Evolutionary conservation across 495 filamentous ascomycete genomes (phyloP).

Genomic region (Penicillium cinerascens): DNA sequence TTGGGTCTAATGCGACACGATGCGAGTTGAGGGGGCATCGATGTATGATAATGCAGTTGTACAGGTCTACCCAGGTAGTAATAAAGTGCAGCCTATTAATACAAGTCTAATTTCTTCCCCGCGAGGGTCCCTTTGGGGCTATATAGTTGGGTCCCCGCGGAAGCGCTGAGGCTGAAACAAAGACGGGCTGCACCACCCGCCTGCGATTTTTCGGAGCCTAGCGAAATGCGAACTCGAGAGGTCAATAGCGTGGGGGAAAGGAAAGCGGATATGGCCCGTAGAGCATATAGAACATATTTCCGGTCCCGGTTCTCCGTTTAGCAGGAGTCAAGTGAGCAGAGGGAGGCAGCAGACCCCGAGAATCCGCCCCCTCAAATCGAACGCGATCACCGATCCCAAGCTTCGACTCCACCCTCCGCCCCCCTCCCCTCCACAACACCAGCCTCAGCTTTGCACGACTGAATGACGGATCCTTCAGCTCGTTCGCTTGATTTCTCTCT

Average conservation of each 20-base stretch:
- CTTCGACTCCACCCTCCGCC: constrained; percentile 36
- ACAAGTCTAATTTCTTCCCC: not conserved
- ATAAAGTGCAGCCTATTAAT: not conserved
- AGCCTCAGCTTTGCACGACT: constrained; percentile 2
- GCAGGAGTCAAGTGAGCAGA: not conserved
- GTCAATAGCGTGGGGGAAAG: not conserved
- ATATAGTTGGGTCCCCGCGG: not conserved
- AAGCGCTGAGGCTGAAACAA: constrained; percentile 6
- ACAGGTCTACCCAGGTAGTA: not conserved
- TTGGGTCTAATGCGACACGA: not conserved
- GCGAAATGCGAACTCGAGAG: not conserved
- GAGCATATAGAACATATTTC: not conserved
- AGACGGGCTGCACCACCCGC: not conserved
- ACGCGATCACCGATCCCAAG: constrained; percentile 28
- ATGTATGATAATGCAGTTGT: not conserved
- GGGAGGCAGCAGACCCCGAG: not conserved
- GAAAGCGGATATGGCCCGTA: not conserved
- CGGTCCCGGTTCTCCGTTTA: not conserved
- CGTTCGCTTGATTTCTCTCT: constrained; percentile 7
- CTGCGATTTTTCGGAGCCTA: not conserved
- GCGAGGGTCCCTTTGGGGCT: not conserved
- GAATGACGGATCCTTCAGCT: constrained; percentile 10
- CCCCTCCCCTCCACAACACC: constrained; percentile 21
- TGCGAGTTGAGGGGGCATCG: not conserved
- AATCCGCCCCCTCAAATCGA: constrained; percentile 16